These are phyloP conservation scores for Pyrenochaeta sp. DNA, from an alignment of 2,329 filamentous ascomycete genomes.

Conservation along the genomic window DNA sequence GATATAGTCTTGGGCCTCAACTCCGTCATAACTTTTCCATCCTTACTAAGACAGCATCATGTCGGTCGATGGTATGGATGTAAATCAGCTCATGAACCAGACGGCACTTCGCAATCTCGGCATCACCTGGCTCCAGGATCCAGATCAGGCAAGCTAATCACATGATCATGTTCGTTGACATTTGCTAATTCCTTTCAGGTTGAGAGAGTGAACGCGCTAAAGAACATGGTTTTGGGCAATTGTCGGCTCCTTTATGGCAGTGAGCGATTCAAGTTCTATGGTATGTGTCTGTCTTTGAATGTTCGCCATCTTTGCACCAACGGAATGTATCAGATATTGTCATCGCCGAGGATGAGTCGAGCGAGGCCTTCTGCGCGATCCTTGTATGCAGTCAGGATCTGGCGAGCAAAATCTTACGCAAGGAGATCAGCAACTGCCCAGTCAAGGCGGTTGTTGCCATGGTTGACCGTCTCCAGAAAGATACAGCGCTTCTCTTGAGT, in stretches of 20 bases:
- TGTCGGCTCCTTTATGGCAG: slow-evolving; percentile 40
- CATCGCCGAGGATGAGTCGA: slow-evolving; percentile 11
- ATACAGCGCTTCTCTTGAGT: slow-evolving; percentile 34
- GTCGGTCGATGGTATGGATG: neutral
- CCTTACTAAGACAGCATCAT: neutral
- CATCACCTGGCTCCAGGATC: slow-evolving; percentile 10
- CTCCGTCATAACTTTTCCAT: too few species aligned
- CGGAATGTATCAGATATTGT: slow-evolving; percentile 27
- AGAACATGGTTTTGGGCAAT: slow-evolving; percentile 26
- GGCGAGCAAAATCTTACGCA: slow-evolving; percentile 76
- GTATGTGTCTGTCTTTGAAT: neutral
- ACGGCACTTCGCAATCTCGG: slow-evolving; percentile 2
- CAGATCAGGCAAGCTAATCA: slow-evolving; percentile 5
- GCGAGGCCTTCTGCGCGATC: slow-evolving; percentile 83
- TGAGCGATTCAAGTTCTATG: slow-evolving; percentile 34
- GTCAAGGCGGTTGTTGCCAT: slow-evolving; percentile 61
- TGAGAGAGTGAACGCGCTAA: slow-evolving; percentile 55
- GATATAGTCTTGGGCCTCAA: too few species aligned
- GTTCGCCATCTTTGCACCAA: slow-evolving; percentile 4
- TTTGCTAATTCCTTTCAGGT: slow-evolving; percentile 64
- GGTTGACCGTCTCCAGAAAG: slow-evolving; percentile 29
- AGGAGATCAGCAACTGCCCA: slow-evolving; percentile 76
- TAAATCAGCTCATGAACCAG: slow-evolving; percentile 4
- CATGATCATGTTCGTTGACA: slow-evolving; percentile 17
- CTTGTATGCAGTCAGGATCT: slow-evolving; percentile 86